Conservation (phyloP, 441 rosid species). For the Bocquillonia castaneifolia region DNA sequence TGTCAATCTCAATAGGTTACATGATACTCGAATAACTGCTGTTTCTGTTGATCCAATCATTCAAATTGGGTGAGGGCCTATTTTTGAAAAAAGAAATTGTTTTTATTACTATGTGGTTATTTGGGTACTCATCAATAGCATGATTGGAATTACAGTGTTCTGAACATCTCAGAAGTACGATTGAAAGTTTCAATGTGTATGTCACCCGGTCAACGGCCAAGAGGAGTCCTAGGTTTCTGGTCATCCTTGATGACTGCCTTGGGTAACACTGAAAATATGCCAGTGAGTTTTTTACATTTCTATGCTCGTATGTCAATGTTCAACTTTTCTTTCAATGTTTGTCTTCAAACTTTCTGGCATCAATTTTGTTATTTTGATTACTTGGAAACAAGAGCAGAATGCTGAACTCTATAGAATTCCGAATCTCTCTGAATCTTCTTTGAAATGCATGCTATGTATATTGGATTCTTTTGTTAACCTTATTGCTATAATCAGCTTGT, state of each 20-base stretch:
- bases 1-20: conserved; percentile 67
- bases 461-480: not conserved
- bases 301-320: not conserved
- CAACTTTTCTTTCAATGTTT: not conserved
- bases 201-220: conserved; percentile 96
- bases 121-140: conserved; percentile 7
- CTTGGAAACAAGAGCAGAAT: conserved; percentile 11
- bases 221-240: conserved; percentile 98
- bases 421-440: not conserved
- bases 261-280: conserved; percentile 98
- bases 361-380: not conserved
- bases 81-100: not conserved
- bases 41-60: conserved; percentile 97
- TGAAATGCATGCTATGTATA: not conserved
- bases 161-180: conserved; percentile 86
- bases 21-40: conserved; percentile 60
- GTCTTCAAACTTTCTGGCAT: conserved; percentile 7
- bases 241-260: conserved; percentile 97
- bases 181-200: conserved; percentile 89
- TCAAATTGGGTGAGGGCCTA: conserved; percentile 70
- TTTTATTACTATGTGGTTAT: conserved; percentile 8
- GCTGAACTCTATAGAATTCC: not conserved
- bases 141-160: conserved; percentile 53
- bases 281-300: conserved; percentile 48
- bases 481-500: not conserved